Conservation (phyloP, 1,284 basidiomycete genomes). For the Coniferiporia sulphurascens region DNA sequence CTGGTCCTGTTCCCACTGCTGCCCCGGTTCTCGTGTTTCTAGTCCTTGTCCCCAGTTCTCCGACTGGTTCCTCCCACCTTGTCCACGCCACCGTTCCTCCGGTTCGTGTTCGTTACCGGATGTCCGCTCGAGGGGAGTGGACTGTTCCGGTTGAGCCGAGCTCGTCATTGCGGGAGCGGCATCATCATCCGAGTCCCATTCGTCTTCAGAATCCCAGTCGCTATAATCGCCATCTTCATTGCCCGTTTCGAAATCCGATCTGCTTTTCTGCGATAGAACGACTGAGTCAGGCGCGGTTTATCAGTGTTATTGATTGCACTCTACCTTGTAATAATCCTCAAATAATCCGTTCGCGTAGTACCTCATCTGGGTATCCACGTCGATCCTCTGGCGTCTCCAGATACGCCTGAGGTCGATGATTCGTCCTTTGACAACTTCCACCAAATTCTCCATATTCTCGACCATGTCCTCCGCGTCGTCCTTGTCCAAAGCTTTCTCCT, state of each 20-base stretch:
- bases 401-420: constrained; percentile 17
- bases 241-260: constrained; percentile 15
- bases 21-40: neutral
- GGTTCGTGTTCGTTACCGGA: neutral
- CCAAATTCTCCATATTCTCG: constrained; percentile 2
- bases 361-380: constrained; percentile 18
- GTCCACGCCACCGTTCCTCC: neutral
- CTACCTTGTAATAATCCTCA: constrained; percentile 20
- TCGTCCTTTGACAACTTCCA: constrained; percentile 9
- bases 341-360: constrained; percentile 21
- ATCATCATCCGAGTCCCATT: constrained; percentile 19
- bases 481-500: neutral
- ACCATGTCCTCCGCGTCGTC: constrained; percentile 15
- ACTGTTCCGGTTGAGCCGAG: neutral
- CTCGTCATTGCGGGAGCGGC: neutral
- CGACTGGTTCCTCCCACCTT: neutral
- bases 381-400: constrained; percentile 20
- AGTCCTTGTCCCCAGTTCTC: neutral
- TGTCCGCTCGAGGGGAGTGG: neutral
- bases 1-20: neutral
- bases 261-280: neutral
- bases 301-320: neutral
- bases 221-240: constrained; percentile 2
- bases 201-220: constrained; percentile 20
- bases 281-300: neutral